Conservation (phyloP, 345 rosid genomes). For the Murraya koenigii region DNA sequence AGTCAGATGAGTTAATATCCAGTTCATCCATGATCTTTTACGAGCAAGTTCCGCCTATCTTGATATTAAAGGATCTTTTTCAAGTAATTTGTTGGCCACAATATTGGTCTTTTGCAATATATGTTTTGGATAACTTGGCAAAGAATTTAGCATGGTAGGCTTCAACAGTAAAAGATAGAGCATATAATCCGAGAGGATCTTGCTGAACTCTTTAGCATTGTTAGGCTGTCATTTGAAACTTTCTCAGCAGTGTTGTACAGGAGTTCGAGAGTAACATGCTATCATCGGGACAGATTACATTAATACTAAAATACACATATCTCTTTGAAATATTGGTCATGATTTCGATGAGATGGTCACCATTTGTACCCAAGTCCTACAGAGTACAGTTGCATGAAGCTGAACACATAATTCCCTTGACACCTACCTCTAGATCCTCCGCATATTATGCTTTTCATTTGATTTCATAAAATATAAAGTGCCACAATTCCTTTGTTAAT, state of each 20-base stretch:
- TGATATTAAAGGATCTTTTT: slow-evolving; percentile 7
- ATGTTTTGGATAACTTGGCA: slow-evolving; percentile 46
- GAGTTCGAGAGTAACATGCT: slow-evolving; percentile 34
- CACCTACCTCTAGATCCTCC: not conserved
- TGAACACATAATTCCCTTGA: slow-evolving; percentile 37
- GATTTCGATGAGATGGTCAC: no score
- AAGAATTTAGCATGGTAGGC: slow-evolving; percentile 49
- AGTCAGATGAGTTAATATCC: not conserved
- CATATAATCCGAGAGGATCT: slow-evolving; percentile 51
- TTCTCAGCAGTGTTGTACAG: no score
- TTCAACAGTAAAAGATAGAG: slow-evolving; percentile 50
- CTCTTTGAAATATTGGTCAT: no score
- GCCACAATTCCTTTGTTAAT: not conserved
- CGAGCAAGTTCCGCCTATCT: slow-evolving; percentile 16
- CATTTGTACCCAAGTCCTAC: slow-evolving; percentile 11
- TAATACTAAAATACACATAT: slow-evolving; percentile 27
- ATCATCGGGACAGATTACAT: slow-evolving; percentile 40
- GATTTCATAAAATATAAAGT: not conserved
- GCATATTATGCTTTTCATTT: not conserved
- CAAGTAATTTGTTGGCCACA: slow-evolving; percentile 37
- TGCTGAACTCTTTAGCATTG: no score
- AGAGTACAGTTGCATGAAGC: slow-evolving; percentile 62
- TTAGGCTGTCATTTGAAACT: no score
- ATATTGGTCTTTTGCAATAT: slow-evolving; percentile 43
- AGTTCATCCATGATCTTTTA: not conserved